Evolutionary conservation across 208 protist species (phyloP).

Genomic region (Porcisia hertigi): DNA sequence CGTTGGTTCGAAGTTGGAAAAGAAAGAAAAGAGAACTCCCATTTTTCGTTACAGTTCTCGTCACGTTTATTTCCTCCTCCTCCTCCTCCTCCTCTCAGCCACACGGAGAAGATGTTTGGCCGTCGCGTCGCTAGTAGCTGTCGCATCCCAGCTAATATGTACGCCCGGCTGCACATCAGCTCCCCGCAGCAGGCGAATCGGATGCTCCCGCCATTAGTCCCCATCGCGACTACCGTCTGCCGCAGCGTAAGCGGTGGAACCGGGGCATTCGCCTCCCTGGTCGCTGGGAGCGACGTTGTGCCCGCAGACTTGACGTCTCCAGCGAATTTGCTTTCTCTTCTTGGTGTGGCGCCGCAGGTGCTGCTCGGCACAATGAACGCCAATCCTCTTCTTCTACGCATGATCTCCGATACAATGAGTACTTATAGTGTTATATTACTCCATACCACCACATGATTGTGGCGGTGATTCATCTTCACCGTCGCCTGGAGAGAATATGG

Average conservation of each 20-base stretch:
- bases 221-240: conserved; percentile 38
- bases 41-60: not conserved
- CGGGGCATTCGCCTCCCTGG: conserved; percentile 25
- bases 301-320: conserved; percentile 42
- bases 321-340: conserved; percentile 46
- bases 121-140: conserved; percentile 79
- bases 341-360: conserved; percentile 55
- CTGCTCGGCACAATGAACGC: conserved; percentile 52
- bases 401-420: conserved; percentile 92
- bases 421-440: conserved; percentile 88
- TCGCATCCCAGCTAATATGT: conserved; percentile 82
- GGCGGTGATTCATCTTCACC: not conserved
- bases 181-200: conserved; percentile 72
- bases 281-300: conserved; percentile 31
- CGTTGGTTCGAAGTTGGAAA: not conserved
- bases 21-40: not conserved
- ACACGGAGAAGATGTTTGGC: conserved; percentile 60
- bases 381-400: conserved; percentile 72
- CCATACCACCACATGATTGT: conserved; percentile 10
- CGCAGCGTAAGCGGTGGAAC: conserved; percentile 38
- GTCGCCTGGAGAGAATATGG: not conserved
- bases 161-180: conserved; percentile 70
- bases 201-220: conserved; percentile 75
- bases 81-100: not conserved
- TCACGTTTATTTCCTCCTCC: not conserved